Evolutionary conservation across 2,329 filamentous ascomycete genomes (phyloP), one percentile per base, ranked within the genome.

Genomic region (Neonectria sp.): DNA sequence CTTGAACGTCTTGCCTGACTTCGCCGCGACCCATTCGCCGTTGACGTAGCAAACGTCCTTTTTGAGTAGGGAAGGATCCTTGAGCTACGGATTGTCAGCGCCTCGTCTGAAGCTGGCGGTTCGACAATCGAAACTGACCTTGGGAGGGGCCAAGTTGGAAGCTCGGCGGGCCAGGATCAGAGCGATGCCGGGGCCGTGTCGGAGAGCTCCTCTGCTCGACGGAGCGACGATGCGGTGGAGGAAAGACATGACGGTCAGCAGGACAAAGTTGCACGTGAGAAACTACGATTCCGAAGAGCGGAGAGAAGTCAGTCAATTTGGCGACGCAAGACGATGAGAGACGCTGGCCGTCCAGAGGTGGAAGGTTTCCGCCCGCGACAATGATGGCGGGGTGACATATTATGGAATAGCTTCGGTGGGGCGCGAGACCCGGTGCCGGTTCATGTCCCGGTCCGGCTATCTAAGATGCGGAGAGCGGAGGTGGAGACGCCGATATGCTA

Each of bases 1-100:
- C 79, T 96, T 91, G 81, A 98, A 99, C 52, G 94, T 97, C 88
- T 97, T 91, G 78, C 94, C 94, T 1, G 94, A 97, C 77, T 90
- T 89, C 74, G 95, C 93, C 74, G 88, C 87, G 69, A 97, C 89
- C 93, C 95, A 99, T 88, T 97, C 89, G 77, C 96, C 96, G 79
- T 99, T 95, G 77, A 98, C 91, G 79, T 95, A 98, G 76, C 90
- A 89, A 67, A 90, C 88, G 79, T 95, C 89, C 74, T 92, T 90
- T 85, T 97, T 98, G 76, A 98, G 89, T 67, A 99, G 88, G 27
- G 92, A 93, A 40, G 89, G 89, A 74, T 95, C 93, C 77, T 91
- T 93, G 76, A 95, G 89, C 91, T 95, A 57, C 13, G 25, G 13
- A 12, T 17, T 60, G 45, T 60, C 29, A 64, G 61, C 40, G 21